Percentiles rank a stretch among this genome's conserved stretches.
Evolutionary conservation across 202 grass and related monocot genomes (phyloP).

Genomic region (Musa balbisiana): DNA sequence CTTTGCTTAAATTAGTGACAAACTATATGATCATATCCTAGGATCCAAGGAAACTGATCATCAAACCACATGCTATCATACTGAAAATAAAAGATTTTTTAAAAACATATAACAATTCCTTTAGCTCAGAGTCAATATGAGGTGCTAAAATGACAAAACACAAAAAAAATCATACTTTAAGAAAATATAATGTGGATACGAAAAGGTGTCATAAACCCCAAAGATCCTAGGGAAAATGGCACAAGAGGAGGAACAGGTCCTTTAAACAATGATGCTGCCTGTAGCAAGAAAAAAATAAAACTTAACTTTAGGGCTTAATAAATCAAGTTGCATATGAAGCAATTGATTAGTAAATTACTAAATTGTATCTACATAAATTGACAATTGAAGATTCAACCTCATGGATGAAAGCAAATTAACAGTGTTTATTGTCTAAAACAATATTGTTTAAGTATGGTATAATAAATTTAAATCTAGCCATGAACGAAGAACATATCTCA

Average conservation of each 20-base stretch:
- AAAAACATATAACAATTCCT: not conserved
- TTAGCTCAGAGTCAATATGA: not conserved
- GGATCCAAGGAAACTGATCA: no score
- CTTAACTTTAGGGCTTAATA: not conserved
- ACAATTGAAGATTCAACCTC: not conserved
- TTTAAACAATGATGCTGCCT: conserved; percentile 86
- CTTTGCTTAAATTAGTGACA: no score
- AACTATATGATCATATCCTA: no score
- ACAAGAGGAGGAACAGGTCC: conserved; percentile 88
- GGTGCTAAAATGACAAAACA: not conserved
- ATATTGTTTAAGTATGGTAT: no score
- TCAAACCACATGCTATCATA: no score
- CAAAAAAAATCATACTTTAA: conserved; percentile 4
- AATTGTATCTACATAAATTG: not conserved
- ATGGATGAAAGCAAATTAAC: no score
- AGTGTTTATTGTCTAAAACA: no score
- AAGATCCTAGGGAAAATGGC: conserved; percentile 80
- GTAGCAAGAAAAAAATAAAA: conserved; percentile 35
- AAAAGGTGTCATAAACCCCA: conserved; percentile 99
- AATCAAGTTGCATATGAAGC: not conserved
- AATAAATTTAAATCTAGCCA: no score
- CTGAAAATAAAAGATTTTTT: no score
- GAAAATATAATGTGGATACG: conserved; percentile 50
- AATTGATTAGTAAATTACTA: not conserved
- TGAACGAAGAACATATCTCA: no score